Conservation (phyloP, 2,329 filamentous ascomycete species). For the Diaporthe ampelina region DNA sequence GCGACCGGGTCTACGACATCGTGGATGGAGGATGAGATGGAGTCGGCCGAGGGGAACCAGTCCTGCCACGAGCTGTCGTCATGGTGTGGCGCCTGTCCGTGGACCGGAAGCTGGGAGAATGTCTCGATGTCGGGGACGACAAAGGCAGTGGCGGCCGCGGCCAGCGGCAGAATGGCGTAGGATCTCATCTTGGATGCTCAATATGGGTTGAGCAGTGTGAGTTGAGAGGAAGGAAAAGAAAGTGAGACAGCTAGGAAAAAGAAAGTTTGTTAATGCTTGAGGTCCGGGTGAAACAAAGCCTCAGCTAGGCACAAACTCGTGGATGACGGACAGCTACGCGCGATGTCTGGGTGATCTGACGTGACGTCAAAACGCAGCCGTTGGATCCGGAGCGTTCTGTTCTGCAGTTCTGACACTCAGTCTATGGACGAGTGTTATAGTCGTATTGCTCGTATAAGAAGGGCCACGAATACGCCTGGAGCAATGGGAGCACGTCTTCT, state of each 20-base stretch:
- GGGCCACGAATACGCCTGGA: not conserved
- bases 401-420: not conserved
- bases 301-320: not conserved
- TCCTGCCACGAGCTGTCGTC: constrained; percentile 40
- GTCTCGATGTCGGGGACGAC: constrained; percentile 43
- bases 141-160: constrained; percentile 44
- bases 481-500: not conserved
- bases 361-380: constrained; percentile 39
- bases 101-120: constrained; percentile 42
- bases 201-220: not conserved
- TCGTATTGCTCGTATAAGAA: not conserved
- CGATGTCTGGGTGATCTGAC: constrained; percentile 24
- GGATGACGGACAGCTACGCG: not conserved
- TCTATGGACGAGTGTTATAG: too few relatives aligned
- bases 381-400: constrained; percentile 13
- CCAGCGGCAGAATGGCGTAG: constrained; percentile 40
- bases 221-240: not conserved
- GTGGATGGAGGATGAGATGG: constrained; percentile 36
- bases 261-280: not conserved
- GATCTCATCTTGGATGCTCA: constrained; percentile 44
- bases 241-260: not conserved
- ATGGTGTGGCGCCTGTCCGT: constrained; percentile 38
- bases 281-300: constrained; percentile 14
- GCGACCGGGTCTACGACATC: constrained; percentile 40
- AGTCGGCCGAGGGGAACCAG: constrained; percentile 40